Base-by-base conservation (phyloP, 306 rosid species). In the Gynostemma pentaphyllum region DNA sequence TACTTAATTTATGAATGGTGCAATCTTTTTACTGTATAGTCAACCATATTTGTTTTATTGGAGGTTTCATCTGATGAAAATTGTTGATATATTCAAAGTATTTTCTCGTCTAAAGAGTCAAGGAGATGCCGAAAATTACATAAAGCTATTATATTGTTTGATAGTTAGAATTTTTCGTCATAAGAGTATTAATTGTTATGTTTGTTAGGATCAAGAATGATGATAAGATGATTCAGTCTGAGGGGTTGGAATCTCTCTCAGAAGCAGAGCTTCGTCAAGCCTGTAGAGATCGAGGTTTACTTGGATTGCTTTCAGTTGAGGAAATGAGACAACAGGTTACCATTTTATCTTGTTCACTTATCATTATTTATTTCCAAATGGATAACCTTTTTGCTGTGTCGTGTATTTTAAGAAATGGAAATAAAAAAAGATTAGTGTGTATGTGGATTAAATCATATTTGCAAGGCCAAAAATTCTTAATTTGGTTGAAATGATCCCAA, bases 211-310 rank as follows among this genome's bases (percentile, higher is more conserved):
- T 88, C 73, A 92, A 92, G 74, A 84, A 75, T 56, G 99, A 92
- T 68, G 99, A 92, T 76, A 92, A 66, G 70, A 71, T 88, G 77
- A 92, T 92, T 74, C 95, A 84, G 85, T 79, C 80, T 12, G 96
- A 92, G 77, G 96, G 96, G 68, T 78, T 92, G 63, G 96, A 86
- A 78, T 92, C 99, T 70, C 94, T 92, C 65, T 84, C 99, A 46
- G 99, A 92, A 84, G 90, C 61, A 30, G 99, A 92, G 68, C 99
- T 92, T 51, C 83, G 90, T 13, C 95, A 86, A 75, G 99, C 87
- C 53, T 92, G 99, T 74, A 86, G 99, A 78, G 96, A 88, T 73
- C 81, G 99, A 37, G 99, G 96, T 81, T 86, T 92, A 88, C 99
- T 92, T 75, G 99, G 96, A 62, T 67, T 84, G 77, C 84, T 71